Evolutionary conservation across 371 early-diverging fungal genomes (phyloP), one percentile per base, ranked within the genome.

Genomic region (Syncephalis plumigaleata): DNA sequence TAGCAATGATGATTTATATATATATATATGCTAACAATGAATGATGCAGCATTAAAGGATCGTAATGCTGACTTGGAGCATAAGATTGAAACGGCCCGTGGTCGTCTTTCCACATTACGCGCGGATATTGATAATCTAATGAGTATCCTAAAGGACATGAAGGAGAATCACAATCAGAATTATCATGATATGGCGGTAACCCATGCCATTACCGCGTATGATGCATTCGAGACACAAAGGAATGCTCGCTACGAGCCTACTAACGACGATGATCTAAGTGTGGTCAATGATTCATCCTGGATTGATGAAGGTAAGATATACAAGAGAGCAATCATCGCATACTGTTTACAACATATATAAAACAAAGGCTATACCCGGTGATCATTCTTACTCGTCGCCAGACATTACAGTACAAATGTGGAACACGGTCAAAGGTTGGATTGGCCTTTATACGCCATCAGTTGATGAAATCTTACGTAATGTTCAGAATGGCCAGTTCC

Each of bases 151-250:
- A 59, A 61, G 1, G 70, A 70, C 16, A 64, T 86, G 57, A 80
- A 81, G 55, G 61, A 61, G 2, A 69, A 71, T 42, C 79, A 81
- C 50, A 83, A 86, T 58, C 72, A 75, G 44, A 82, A 86, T 53
- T 84, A 65, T 52, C 78, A 81, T 53, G 87, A 86, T 50, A 63
- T 70, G 58, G 84, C 82, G 24, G 84, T 84, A 15, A 74, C 73
- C 25, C 54, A 57, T 3, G 75, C 83, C 1, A 67, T 84, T 36
- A 47, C 64, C 2, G 73, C 63, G 1, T 81, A 71, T 42, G 74
- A 77, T 26, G 75, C 70, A 42, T 78, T 76, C 40, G 36, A 71
- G 2, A 57, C 52, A 3, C 59, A 57, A 9, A 63, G 55, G 39
- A 63, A 58, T 8, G 50, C 21, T 9, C 18, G 25, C 16, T 39